Evolutionary conservation across 306 rosid species (phyloP).

Genomic region (Myrica gale): DNA sequence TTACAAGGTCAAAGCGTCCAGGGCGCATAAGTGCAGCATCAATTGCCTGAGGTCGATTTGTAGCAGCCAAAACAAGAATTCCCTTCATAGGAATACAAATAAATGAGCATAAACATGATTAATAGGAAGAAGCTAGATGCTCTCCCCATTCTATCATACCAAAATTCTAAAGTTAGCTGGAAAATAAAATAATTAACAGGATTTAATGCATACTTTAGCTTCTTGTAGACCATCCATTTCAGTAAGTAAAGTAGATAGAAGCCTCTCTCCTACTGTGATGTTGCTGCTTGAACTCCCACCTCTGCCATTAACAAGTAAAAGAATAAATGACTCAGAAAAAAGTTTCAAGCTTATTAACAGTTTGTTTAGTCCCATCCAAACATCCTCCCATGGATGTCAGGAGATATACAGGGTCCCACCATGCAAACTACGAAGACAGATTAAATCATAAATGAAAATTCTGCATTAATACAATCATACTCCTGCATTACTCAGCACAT

Average conservation of each 20-base stretch:
- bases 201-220: slow-evolving; percentile 58
- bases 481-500: background rate
- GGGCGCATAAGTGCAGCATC: slow-evolving; percentile 95
- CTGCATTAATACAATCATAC: background rate
- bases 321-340: slow-evolving; percentile 8
- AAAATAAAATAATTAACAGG: slow-evolving; percentile 16
- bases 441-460: background rate
- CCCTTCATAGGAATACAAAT: slow-evolving; percentile 48
- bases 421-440: background rate
- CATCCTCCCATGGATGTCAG: background rate
- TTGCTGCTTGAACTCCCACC: slow-evolving; percentile 75
- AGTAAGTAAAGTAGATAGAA: slow-evolving; percentile 81
- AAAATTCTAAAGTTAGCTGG: background rate
- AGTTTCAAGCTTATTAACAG: background rate
- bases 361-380: slow-evolving; percentile 1
- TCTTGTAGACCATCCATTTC: slow-evolving; percentile 97
- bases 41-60: slow-evolving; percentile 87
- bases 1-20: slow-evolving; percentile 86
- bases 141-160: slow-evolving; percentile 18
- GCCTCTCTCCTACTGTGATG: slow-evolving; percentile 73
- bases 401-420: background rate
- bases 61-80: slow-evolving; percentile 91
- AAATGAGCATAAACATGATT: slow-evolving; percentile 12
- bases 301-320: slow-evolving; percentile 41
- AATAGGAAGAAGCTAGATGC: slow-evolving; percentile 15